Conservation (phyloP, 73 alveolate genomes). For the Blepharisma stoltei region DNA sequence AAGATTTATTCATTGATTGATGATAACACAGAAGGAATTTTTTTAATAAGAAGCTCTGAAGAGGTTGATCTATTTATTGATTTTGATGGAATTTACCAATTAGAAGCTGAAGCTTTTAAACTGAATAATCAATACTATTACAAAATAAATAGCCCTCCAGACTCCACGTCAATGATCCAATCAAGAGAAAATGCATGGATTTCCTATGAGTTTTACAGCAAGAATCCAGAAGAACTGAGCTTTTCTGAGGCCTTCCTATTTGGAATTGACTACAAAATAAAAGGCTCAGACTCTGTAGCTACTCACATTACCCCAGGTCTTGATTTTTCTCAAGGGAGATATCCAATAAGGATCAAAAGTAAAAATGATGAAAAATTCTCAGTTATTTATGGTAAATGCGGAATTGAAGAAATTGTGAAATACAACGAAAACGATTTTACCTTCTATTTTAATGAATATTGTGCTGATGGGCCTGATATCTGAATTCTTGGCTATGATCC, state of each 20-base stretch:
- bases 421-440: slow-evolving; percentile 13
- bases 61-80: too few species aligned
- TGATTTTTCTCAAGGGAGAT: background rate
- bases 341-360: background rate
- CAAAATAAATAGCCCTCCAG: too few species aligned
- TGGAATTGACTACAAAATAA: background rate
- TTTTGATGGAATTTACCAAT: too few species aligned
- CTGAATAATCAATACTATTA: too few species aligned
- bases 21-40: too few species aligned
- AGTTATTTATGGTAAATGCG: background rate
- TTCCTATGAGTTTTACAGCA: too few species aligned
- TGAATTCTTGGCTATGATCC: slow-evolving; percentile 15
- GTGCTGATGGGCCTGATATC: slow-evolving; percentile 21
- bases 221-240: too few species aligned
- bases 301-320: background rate
- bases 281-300: background rate
- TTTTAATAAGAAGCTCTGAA: too few species aligned
- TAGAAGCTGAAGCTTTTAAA: too few species aligned
- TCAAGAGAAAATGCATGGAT: too few species aligned
- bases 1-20: too few species aligned
- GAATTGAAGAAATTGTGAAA: slow-evolving; percentile 19
- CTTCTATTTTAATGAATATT: slow-evolving; percentile 19
- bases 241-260: background rate
- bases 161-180: too few species aligned
- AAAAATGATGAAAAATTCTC: background rate